Base-by-base conservation (phyloP, 179 eudicot genomes). In the Dionaea muscipula region DNA sequence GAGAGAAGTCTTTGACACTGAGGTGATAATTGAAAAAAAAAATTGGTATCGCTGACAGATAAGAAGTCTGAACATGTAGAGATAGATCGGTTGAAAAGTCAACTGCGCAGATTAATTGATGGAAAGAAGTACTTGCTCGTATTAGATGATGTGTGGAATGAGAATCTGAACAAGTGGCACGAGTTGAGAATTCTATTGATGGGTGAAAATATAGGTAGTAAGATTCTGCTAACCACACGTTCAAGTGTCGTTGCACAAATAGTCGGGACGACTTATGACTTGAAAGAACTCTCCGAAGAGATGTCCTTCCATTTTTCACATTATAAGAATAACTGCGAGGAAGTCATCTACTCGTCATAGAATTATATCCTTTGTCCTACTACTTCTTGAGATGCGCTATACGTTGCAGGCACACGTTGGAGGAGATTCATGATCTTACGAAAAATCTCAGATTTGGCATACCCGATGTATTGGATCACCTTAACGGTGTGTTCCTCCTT, bases 201-300 rank as follows among this genome's bases (percentile, higher is more conserved):
- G 18, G 28, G 13, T 49, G 53, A 33, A 11, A 26, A 33, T 15
- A 24, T 14, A 8, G 48, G 53, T 7, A 49, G 53, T 26, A 49
- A 49, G 18, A 26, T 49, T 14, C 17, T 49, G 35, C 6, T 49
- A 14, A 49, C 53, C 17, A 49, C 33, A 26, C 16, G 33, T 13
- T 49, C 53, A 4, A 25, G 18, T 15, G 18, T 25, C 14, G 53
- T 49, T 0, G 53, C 53, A 5, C 16, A 43, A 43, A 43, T 43
- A 15, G 22, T 21, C 10, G 22, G 47, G 6, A 21, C 9, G 4
- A 43, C 35, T 31, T 31, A 31, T 31, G 35, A 31, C 16, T 38
- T 64, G 45, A 38, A 64, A 46, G 61, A 61, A 2, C 58, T 68
- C n/a, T 61, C 60, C n/a, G 66, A 66, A 12, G 64, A 66, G 1